These are phyloP conservation scores for Kwoniella shandongensis DNA, from an alignment of 768 basidiomycete genomes.

Conservation along the genomic window DNA sequence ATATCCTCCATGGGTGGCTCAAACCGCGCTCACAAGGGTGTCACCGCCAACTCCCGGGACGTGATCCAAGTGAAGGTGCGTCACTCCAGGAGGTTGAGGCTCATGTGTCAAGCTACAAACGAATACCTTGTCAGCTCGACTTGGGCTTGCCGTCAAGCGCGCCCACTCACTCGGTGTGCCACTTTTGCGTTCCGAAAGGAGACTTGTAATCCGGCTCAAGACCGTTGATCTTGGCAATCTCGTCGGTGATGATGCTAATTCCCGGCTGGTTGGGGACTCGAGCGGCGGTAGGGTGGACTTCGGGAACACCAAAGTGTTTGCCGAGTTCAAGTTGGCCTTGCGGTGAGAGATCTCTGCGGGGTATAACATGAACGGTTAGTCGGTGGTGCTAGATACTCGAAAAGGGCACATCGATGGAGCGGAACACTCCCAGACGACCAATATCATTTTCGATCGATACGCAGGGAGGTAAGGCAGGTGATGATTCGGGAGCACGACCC, in stretches of 20 bases:
- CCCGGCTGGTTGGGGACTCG: conserved; percentile 39
- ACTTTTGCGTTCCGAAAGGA: conserved; percentile 51
- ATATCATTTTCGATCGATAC: no score
- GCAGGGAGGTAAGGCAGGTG: no score
- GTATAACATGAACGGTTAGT: no score
- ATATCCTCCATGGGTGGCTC: background rate
- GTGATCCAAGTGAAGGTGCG: conserved; percentile 25
- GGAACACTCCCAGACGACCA: no score
- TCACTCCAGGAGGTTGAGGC: conserved; percentile 20
- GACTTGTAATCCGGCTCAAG: conserved; percentile 69
- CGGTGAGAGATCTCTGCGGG: conserved; percentile 69
- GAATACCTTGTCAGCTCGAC: background rate
- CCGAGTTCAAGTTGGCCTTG: conserved; percentile 71
- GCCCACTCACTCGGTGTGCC: conserved; percentile 25
- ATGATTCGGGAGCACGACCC: no score
- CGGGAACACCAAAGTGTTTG: conserved; percentile 70
- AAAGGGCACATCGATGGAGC: no score
- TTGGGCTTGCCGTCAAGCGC: background rate
- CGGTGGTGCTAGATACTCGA: no score
- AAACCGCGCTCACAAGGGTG: conserved; percentile 4
- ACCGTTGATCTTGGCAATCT: conserved; percentile 16
- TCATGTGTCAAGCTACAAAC: conserved; percentile 20
- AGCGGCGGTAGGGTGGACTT: conserved; percentile 64
- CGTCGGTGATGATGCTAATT: conserved; percentile 29
- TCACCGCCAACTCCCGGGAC: conserved; percentile 18